Percentiles rank a stretch among this genome's conserved stretches.
Conservation (phyloP, 257 asterid species). For the Ophiorrhiza pumila region DNA sequence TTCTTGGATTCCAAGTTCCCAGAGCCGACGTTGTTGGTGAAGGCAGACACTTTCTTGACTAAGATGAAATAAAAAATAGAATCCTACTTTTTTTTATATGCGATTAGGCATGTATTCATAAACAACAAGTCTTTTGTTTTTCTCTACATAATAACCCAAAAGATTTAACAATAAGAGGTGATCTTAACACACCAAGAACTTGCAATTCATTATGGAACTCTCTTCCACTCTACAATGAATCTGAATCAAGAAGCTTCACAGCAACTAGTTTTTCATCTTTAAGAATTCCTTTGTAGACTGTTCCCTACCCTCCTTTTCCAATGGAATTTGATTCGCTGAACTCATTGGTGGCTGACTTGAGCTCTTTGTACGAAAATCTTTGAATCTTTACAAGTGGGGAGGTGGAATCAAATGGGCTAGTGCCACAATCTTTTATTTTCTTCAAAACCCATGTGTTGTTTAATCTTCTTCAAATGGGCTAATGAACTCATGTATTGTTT, state of each 20-base stretch:
- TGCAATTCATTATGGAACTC: slow-evolving; percentile 86
- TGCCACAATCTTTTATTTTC: too few relatives aligned
- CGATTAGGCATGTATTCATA: slow-evolving; percentile 86
- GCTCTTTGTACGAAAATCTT: slow-evolving; percentile 61
- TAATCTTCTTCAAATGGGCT: too few relatives aligned
- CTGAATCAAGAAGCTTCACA: slow-evolving; percentile 60
- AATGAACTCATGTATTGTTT: too few relatives aligned
- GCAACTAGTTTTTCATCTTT: slow-evolving; percentile 74
- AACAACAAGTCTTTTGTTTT: slow-evolving; percentile 57
- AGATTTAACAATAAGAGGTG: slow-evolving; percentile 60
- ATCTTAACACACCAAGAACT: slow-evolving; percentile 62
- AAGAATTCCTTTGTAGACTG: too few relatives aligned
- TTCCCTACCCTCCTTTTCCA: too few relatives aligned
- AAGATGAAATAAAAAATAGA: too few relatives aligned
- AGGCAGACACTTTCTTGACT: too few relatives aligned
- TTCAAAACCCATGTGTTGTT: too few relatives aligned
- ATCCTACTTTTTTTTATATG: too few relatives aligned
- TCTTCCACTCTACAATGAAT: slow-evolving; percentile 58
- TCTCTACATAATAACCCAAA: slow-evolving; percentile 75
- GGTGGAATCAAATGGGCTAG: slow-evolving; percentile 67
- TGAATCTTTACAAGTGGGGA: slow-evolving; percentile 63
- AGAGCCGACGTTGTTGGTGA: too few relatives aligned
- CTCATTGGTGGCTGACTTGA: slow-evolving; percentile 67
- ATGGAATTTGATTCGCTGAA: too few relatives aligned
- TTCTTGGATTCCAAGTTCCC: too few relatives aligned